Percentiles rank a stretch among this genome's conserved stretches.
Conservation (phyloP, 2,329 filamentous ascomycete genomes). For the Scytalidium sp. region DNA sequence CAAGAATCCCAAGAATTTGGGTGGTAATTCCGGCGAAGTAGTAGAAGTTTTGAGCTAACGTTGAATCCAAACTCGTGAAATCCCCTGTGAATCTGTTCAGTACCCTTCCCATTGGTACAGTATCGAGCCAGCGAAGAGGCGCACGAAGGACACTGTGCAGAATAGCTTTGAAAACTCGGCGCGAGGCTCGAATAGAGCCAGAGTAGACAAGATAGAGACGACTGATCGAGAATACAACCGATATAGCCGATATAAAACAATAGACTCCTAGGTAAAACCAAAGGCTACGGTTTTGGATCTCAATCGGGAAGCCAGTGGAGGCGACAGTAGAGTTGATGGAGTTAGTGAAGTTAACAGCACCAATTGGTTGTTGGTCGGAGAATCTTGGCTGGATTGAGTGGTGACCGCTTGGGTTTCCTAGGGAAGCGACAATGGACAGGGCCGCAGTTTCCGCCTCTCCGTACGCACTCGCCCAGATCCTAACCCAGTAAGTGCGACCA, state of each 20-base stretch:
- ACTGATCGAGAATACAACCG: conserved; percentile 43
- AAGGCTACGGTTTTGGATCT: conserved; percentile 3
- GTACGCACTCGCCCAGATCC: conserved; percentile 53
- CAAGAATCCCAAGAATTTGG: conserved; percentile 59
- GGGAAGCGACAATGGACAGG: conserved; percentile 11
- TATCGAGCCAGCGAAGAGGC: conserved; percentile 74
- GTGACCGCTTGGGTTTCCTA: conserved; percentile 29
- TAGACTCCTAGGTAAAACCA: conserved; percentile 67
- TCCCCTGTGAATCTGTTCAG: conserved; percentile 76
- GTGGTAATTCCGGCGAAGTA: conserved; percentile 56
- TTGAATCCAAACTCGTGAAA: conserved; percentile 68
- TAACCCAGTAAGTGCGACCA: conserved; percentile 59
- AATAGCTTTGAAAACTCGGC: conserved; percentile 61
- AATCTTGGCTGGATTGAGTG: conserved; percentile 31
- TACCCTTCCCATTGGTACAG: conserved; percentile 70
- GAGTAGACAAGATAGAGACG: conserved; percentile 60
- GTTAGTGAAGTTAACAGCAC: background rate
- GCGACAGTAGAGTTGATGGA: background rate
- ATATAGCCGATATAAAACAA: conserved; percentile 52
- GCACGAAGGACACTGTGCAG: conserved; percentile 65
- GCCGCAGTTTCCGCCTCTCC: conserved; percentile 20
- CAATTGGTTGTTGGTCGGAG: conserved; percentile 17
- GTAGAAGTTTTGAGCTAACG: conserved; percentile 58
- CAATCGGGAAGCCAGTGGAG: background rate
- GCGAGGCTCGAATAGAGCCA: conserved; percentile 64